These are phyloP conservation scores for Lasiodiplodia hormozganensis DNA, from an alignment of 2,329 filamentous ascomycete genomes.

Conservation along the genomic window DNA sequence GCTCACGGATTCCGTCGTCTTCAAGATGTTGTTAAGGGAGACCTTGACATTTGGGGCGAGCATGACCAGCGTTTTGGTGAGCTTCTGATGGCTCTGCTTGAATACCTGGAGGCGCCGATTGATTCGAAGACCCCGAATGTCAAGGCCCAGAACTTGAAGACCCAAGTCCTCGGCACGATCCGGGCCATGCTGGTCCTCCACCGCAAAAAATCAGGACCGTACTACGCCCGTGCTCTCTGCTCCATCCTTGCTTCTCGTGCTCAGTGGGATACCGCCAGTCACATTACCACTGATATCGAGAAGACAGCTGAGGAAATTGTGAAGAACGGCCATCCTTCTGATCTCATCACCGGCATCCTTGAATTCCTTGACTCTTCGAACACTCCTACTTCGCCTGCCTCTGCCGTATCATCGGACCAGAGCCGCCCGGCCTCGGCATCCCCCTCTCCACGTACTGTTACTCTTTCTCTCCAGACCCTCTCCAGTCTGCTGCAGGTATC, in stretches of 20 bases:
- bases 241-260: constrained; percentile 70
- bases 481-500: constrained; percentile 44
- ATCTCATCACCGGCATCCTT: constrained; percentile 52
- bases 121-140: constrained; percentile 61
- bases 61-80: constrained; percentile 74
- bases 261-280: constrained; percentile 70
- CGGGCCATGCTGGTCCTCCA: constrained; percentile 71
- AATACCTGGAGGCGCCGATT: constrained; percentile 70
- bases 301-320: constrained; percentile 76
- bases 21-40: constrained; percentile 75
- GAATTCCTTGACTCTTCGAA: constrained; percentile 43
- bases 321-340: constrained; percentile 66
- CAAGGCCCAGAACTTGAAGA: constrained; percentile 75
- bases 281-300: constrained; percentile 77
- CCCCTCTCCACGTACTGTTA: constrained; percentile 42
- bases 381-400: constrained; percentile 36
- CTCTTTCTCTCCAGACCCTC: constrained; percentile 51
- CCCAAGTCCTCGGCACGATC: constrained; percentile 76
- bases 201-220: constrained; percentile 49
- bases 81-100: constrained; percentile 71
- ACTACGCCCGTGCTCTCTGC: constrained; percentile 72
- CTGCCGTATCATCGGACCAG: constrained; percentile 44
- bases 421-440: constrained; percentile 30
- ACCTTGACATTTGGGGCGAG: constrained; percentile 67
- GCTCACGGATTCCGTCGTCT: constrained; percentile 82